Evolutionary conservation across 164 flowering plant genomes (phyloP).

Genomic region (Stephania cephalantha): DNA sequence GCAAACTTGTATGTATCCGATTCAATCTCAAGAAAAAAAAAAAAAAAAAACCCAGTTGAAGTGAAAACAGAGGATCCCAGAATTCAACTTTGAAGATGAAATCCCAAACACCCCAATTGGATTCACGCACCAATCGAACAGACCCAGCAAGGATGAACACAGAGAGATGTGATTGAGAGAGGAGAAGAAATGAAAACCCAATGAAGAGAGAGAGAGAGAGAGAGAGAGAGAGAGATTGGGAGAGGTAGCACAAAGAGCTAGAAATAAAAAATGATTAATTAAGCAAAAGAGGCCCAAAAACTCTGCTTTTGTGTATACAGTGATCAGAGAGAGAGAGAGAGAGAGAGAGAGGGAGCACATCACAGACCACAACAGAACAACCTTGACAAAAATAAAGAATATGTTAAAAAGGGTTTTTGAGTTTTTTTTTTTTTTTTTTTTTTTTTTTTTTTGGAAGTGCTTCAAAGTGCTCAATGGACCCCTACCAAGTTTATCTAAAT

Average conservation of each 20-base stretch:
- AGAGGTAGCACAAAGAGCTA: neutral
- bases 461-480: neutral
- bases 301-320: neutral
- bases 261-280: neutral
- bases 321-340: neutral
- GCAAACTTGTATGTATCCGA: slow-evolving; percentile 3
- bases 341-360: too few species aligned
- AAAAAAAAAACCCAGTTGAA: too few species aligned
- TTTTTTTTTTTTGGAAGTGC: neutral
- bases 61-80: neutral
- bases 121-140: neutral
- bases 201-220: neutral
- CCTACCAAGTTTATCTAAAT: too few species aligned
- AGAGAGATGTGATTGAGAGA: neutral
- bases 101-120: neutral
- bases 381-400: slow-evolving; percentile 2
- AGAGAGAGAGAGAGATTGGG: neutral
- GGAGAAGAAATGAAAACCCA: neutral
- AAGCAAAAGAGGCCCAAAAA: neutral
- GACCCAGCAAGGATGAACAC: neutral
- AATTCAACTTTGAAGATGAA: neutral
- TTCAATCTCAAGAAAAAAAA: neutral
- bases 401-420: neutral
- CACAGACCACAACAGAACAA: neutral
- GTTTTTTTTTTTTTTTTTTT: neutral